Conservation (phyloP, 345 rosid species). For the Barbarea vulgaris region DNA sequence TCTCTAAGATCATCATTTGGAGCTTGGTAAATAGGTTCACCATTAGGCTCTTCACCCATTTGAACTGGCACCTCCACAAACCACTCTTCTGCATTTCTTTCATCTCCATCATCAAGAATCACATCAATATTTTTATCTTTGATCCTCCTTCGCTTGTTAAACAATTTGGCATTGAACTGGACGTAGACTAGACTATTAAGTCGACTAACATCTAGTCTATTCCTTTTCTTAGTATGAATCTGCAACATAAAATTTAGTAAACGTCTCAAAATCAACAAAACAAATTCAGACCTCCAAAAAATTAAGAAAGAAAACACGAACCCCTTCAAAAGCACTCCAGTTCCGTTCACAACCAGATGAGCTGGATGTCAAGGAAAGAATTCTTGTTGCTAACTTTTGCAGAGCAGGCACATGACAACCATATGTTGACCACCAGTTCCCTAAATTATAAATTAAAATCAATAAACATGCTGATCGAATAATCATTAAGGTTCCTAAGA, state of each 20-base stretch:
- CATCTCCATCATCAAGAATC: neutral
- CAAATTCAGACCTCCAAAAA: neutral
- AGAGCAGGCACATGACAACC: neutral
- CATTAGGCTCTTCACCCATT: no score
- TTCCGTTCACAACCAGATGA: neutral
- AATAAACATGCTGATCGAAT: neutral
- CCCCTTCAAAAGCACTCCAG: neutral
- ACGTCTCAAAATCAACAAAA: neutral
- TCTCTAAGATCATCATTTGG: no score
- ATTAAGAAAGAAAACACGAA: no score
- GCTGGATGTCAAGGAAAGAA: neutral
- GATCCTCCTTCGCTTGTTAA: neutral
- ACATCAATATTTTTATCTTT: neutral
- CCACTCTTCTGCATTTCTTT: no score
- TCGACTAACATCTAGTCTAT: neutral
- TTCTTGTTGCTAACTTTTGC: neutral
- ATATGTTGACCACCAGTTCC: neutral
- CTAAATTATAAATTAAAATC: neutral
- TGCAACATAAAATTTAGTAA: neutral
- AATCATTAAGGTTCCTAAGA: neutral
- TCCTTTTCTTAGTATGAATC: neutral
- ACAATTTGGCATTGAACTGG: neutral
- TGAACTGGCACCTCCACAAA: no score
- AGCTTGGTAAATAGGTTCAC: no score
- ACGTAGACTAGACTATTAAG: neutral